phyloP scores from a whole-genome alignment of 2,329 filamentous ascomycete species.

The Fusarium heterosporum region DNA sequence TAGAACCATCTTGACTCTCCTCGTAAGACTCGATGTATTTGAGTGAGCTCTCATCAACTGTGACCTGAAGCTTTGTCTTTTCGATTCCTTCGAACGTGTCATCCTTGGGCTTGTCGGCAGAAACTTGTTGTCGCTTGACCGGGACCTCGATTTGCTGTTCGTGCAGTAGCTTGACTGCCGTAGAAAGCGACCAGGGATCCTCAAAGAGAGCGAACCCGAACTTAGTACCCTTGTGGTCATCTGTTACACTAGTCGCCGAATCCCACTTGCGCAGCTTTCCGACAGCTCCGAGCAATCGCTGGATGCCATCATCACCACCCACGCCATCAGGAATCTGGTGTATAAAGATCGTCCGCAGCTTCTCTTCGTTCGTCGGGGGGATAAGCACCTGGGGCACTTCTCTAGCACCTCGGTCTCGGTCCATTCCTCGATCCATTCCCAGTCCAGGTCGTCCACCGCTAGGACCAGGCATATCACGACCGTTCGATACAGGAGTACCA shows the following conservation, averaged over 20 bases:
- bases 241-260: slow-evolving; percentile 68
- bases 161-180: slow-evolving; percentile 85
- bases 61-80: slow-evolving; percentile 76
- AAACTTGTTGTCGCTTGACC: slow-evolving; percentile 75
- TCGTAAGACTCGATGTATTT: slow-evolving; percentile 89
- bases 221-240: slow-evolving; percentile 81
- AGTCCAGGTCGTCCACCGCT: slow-evolving; percentile 60
- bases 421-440: slow-evolving; percentile 73
- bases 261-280: slow-evolving; percentile 89
- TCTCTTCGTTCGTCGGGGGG: slow-evolving; percentile 89
- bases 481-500: slow-evolving; percentile 52
- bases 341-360: slow-evolving; percentile 90
- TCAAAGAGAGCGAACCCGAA: slow-evolving; percentile 98
- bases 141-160: slow-evolving; percentile 87
- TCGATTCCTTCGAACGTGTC: slow-evolving; percentile 68
- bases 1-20: slow-evolving; percentile 72
- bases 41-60: slow-evolving; percentile 83
- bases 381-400: slow-evolving; percentile 78
- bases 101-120: slow-evolving; percentile 57
- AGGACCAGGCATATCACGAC: slow-evolving; percentile 55
- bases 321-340: slow-evolving; percentile 84
- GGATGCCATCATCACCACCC: slow-evolving; percentile 81
- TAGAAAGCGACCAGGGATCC: slow-evolving; percentile 86
- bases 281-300: slow-evolving; percentile 80
- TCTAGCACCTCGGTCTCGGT: slow-evolving; percentile 75